Percentiles rank a stretch among this genome's conserved stretches.
These are phyloP conservation scores for Aphanomyces stellatus DNA, from an alignment of 352 stramenopile species.

Conservation along the genomic window DNA sequence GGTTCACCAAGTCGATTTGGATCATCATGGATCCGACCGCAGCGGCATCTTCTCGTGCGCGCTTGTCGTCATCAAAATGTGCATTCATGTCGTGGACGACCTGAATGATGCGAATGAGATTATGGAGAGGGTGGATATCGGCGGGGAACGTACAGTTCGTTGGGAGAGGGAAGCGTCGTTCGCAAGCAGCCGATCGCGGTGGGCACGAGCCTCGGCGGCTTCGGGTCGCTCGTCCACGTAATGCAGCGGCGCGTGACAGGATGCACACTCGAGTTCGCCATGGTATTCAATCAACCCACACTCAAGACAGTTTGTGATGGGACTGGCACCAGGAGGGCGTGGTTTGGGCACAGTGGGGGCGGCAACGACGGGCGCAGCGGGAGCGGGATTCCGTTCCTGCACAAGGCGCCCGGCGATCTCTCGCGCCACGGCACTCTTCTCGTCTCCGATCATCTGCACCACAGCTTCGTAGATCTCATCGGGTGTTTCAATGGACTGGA, in stretches of 20 bases:
- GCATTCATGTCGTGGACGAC: slow-evolving; percentile 12
- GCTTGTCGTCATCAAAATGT: slow-evolving; percentile 16
- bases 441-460: slow-evolving; percentile 17
- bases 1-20: slow-evolving; percentile 18
- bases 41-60: neutral
- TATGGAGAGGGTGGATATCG: neutral
- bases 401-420: neutral
- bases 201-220: neutral
- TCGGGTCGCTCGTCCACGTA: slow-evolving; percentile 11
- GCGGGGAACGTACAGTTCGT: neutral
- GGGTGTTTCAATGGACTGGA: neutral
- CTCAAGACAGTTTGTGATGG: slow-evolving; percentile 15
- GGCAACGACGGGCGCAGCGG: too few relatives aligned
- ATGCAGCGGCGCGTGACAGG: neutral
- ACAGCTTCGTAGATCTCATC: slow-evolving; percentile 14
- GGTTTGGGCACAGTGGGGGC: neutral
- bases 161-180: slow-evolving; percentile 17
- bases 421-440: neutral
- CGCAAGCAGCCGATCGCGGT: slow-evolving; percentile 16
- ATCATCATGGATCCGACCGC: neutral
- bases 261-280: neutral
- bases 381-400: neutral
- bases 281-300: slow-evolving; percentile 14
- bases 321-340: neutral
- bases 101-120: neutral